phyloP scores from a whole-genome alignment of 331 rosid genomes.

The Cydonia oblonga region DNA sequence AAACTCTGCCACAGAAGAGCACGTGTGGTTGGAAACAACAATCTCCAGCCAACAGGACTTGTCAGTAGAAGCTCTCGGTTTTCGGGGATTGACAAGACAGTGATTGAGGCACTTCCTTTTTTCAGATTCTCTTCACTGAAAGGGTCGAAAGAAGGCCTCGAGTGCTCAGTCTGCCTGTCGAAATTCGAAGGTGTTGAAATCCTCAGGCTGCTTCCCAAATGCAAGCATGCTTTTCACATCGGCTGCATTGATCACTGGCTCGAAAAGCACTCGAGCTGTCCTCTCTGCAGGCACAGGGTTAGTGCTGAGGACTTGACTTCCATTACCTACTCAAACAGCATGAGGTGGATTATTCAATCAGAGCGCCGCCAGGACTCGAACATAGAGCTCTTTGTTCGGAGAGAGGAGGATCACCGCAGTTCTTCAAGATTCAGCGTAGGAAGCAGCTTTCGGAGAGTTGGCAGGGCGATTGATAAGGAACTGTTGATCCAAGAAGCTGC shows the following conservation, averaged over 20 bases:
- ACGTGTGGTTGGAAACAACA: conserved; percentile 10
- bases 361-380: conserved; percentile 48
- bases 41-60: background rate
- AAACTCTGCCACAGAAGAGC: conserved; percentile 46
- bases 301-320: conserved; percentile 49
- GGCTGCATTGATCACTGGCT: conserved; percentile 89
- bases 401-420: conserved; percentile 56
- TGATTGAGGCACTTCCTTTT: conserved; percentile 79
- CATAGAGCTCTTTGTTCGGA: conserved; percentile 69
- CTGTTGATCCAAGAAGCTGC: conserved; percentile 27
- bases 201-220: conserved; percentile 70
- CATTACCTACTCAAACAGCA: conserved; percentile 50
- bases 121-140: conserved; percentile 71
- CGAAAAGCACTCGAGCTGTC: conserved; percentile 82
- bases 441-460: conserved; percentile 66
- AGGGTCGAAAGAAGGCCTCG: conserved; percentile 79
- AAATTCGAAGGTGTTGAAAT: conserved; percentile 77
- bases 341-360: conserved; percentile 39
- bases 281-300: conserved; percentile 71
- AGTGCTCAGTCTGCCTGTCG: conserved; percentile 78
- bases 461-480: conserved; percentile 24
- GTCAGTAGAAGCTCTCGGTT: conserved; percentile 47
- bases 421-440: conserved; percentile 81
- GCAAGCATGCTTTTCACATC: conserved; percentile 85
- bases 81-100: conserved; percentile 72